Conservation (phyloP, 148 eudicot species). For the Persicaria tinctoria region DNA sequence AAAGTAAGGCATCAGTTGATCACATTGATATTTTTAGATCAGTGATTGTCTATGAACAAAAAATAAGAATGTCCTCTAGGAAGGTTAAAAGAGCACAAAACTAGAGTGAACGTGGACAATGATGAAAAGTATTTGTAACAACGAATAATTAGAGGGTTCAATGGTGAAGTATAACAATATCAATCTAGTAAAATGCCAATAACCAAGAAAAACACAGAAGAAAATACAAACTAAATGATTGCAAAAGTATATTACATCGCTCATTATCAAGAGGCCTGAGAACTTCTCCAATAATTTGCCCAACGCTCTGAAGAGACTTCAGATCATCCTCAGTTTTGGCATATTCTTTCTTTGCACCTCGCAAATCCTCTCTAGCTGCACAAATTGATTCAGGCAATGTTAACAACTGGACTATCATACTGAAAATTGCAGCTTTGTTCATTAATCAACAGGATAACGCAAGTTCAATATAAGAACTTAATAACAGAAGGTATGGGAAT, state of each 20-base stretch:
- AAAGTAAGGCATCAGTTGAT: not conserved
- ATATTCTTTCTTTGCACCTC: slow-evolving; percentile 76
- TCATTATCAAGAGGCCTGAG: slow-evolving; percentile 96
- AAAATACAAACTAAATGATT: not conserved
- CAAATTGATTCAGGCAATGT: slow-evolving; percentile 1
- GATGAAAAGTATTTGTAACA: not conserved
- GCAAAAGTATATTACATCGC: slow-evolving; percentile 43
- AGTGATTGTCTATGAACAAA: not conserved
- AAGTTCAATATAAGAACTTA: too few relatives aligned
- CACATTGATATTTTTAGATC: not conserved
- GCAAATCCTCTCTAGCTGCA: slow-evolving; percentile 67
- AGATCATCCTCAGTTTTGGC: slow-evolving; percentile 94
- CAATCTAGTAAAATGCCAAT: not conserved
- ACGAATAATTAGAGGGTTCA: too few relatives aligned
- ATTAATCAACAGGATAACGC: not conserved
- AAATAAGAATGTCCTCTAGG: not conserved
- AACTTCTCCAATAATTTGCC: slow-evolving; percentile 99
- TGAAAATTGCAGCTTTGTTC: not conserved
- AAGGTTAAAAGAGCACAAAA: not conserved
- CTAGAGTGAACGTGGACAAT: not conserved
- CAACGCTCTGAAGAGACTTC: slow-evolving; percentile 98
- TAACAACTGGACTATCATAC: not conserved
- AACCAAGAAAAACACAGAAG: slow-evolving; percentile 11
- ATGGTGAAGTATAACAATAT: too few relatives aligned
- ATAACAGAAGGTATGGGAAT: too few relatives aligned